These are phyloP conservation scores for Amoeboaphelidium occidentale DNA, from an alignment of 371 early-diverging fungal species.

Conservation along the genomic window DNA sequence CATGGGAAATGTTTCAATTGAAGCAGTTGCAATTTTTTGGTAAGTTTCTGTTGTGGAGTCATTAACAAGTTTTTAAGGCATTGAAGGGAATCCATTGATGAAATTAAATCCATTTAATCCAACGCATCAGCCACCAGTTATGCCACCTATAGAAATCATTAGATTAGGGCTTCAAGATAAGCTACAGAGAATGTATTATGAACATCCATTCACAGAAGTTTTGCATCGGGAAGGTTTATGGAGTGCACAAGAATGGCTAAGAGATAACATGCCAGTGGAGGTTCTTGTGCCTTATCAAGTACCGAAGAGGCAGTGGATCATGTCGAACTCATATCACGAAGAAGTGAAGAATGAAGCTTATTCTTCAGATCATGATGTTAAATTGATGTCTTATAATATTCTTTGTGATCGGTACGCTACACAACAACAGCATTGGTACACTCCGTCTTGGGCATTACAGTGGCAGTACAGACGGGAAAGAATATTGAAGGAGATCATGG, in stretches of 20 bases:
- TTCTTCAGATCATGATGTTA: slow-evolving; percentile 12
- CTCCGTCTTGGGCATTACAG: slow-evolving; percentile 85
- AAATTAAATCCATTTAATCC: slow-evolving; percentile 25
- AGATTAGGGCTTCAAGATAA: too few relatives aligned
- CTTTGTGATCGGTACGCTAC: slow-evolving; percentile 79
- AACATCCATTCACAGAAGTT: too few relatives aligned
- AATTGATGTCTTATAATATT: slow-evolving; percentile 85
- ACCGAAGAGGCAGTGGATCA: slow-evolving; percentile 74
- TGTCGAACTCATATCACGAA: slow-evolving; percentile 24
- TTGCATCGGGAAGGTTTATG: slow-evolving; percentile 66
- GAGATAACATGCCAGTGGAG: slow-evolving; percentile 69
- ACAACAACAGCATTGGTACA: slow-evolving; percentile 66
- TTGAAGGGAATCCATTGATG: slow-evolving; percentile 90
- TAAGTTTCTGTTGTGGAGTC: too few relatives aligned
- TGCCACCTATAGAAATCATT: too few relatives aligned
- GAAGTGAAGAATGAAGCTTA: not conserved
- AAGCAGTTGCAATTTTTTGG: slow-evolving; percentile 76
- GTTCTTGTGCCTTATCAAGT: slow-evolving; percentile 3
- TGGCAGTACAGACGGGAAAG: slow-evolving; percentile 86
- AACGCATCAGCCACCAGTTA: too few relatives aligned
- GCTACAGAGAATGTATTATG: too few relatives aligned
- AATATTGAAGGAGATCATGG: slow-evolving; percentile 62
- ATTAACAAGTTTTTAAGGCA: too few relatives aligned
- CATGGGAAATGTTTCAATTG: slow-evolving; percentile 75
- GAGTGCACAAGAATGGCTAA: slow-evolving; percentile 62